Percentiles rank a stretch among this genome's conserved stretches.
Evolutionary conservation across 768 basidiomycete species (phyloP).

Genomic region (Suillus decipiens): DNA sequence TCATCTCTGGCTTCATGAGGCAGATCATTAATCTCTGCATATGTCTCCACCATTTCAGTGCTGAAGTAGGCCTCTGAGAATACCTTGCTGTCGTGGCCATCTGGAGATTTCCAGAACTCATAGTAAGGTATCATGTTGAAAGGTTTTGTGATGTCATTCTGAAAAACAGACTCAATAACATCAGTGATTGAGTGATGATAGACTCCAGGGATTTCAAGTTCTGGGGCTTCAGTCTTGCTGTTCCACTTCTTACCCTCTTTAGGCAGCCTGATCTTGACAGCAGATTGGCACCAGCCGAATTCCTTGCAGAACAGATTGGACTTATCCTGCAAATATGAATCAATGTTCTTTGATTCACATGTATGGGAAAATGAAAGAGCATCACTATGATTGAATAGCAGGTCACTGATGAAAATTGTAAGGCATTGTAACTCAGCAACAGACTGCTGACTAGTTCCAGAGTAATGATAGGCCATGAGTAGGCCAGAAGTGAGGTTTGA

Average conservation of each 20-base stretch:
- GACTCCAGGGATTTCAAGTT: not conserved
- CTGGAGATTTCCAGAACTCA: slow-evolving; percentile 5
- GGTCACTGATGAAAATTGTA: slow-evolving; percentile 22
- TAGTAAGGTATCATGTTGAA: slow-evolving; percentile 13
- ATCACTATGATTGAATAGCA: slow-evolving; percentile 25
- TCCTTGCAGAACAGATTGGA: slow-evolving; percentile 14
- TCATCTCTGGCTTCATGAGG: no score
- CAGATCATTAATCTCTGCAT: no score
- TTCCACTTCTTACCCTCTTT: not conserved
- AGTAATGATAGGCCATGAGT: slow-evolving; percentile 34
- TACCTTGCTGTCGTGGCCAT: no score
- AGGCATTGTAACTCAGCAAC: slow-evolving; percentile 27
- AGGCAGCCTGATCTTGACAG: slow-evolving; percentile 20
- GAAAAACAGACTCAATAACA: slow-evolving; percentile 5
- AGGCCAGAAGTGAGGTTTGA: slow-evolving; percentile 23
- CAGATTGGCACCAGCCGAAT: slow-evolving; percentile 23
- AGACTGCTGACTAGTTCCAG: slow-evolving; percentile 31
- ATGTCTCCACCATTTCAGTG: no score
- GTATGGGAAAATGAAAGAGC: slow-evolving; percentile 21
- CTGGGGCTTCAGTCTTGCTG: slow-evolving; percentile 4
- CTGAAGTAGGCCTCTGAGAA: no score
- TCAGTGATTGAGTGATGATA: not conserved
- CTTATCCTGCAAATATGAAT: slow-evolving; percentile 9
- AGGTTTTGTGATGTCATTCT: not conserved
- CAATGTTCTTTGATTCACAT: not conserved